These are phyloP conservation scores for Talaromyces ruber DNA, from an alignment of 495 filamentous ascomycete genomes.

Conservation along the genomic window DNA sequence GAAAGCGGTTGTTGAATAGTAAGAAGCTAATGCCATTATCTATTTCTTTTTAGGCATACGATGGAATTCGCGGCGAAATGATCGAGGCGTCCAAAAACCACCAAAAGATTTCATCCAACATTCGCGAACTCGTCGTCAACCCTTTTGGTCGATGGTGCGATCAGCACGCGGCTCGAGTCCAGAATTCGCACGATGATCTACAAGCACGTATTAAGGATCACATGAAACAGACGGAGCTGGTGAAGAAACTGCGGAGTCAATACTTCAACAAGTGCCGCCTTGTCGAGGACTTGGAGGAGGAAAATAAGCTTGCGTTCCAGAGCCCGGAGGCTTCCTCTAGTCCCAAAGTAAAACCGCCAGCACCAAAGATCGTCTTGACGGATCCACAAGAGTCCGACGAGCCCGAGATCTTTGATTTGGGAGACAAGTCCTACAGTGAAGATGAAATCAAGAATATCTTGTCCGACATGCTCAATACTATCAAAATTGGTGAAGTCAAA, in stretches of 20 bases:
- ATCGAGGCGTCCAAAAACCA: slow-evolving; percentile 82
- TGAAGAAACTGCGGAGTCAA: slow-evolving; percentile 84
- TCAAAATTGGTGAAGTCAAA: slow-evolving; percentile 83
- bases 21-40: not conserved
- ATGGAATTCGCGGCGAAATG: slow-evolving; percentile 93
- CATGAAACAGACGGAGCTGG: slow-evolving; percentile 80
- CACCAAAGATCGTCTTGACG: slow-evolving; percentile 56
- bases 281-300: slow-evolving; percentile 93
- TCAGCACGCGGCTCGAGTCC: slow-evolving; percentile 80
- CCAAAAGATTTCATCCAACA: slow-evolving; percentile 90
- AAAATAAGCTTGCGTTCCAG: slow-evolving; percentile 96
- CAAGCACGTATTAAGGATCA: slow-evolving; percentile 83
- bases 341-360: slow-evolving; percentile 39
- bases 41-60: slow-evolving; percentile 63
- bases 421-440: slow-evolving; percentile 73
- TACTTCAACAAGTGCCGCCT: slow-evolving; percentile 99
- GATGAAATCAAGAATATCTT: slow-evolving; percentile 88
- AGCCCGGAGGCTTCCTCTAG: slow-evolving; percentile 52
- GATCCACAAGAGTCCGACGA: slow-evolving; percentile 47
- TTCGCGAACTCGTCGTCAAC: slow-evolving; percentile 87
- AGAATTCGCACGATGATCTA: slow-evolving; percentile 89
- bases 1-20: not conserved
- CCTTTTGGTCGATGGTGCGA: slow-evolving; percentile 95
- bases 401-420: slow-evolving; percentile 78
- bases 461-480: slow-evolving; percentile 73